Evolutionary conservation across 139 green algal species (phyloP), one percentile per base, ranked within the genome.

Genomic region (Closterium sp.): DNA sequence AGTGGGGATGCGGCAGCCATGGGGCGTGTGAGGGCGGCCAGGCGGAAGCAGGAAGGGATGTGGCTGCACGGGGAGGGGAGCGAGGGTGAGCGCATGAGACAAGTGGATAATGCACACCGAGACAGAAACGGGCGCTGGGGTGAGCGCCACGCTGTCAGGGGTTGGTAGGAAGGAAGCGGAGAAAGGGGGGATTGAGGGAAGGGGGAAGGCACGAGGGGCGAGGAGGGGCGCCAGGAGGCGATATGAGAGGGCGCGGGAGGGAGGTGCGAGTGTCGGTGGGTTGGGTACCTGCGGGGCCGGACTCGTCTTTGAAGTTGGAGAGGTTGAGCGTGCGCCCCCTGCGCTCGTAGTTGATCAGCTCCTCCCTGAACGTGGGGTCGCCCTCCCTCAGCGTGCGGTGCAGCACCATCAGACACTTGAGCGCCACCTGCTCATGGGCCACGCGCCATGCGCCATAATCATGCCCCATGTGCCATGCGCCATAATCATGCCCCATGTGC

Each of bases 261-360:
- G 36, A 55, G 36, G 36, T 4, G 36, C 36, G 36, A 55, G 36
- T n/a, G n/a, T 4, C 36, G 36, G 36, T 12, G 36, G 4, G 36
- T 4, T 4, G 36, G 12, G 43, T 69, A 90, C 90, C 91, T 64
- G 55, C 32, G 38, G 92, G 92, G 16, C 84, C 32, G 43, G 92
- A 94, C 33, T 94, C 92, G 76, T 94, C 92, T 35, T 94, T 94
- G 90, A 94, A 94, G 64, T 94, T 93, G 28, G 92, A 33, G 10
- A 94, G 33, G 28, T 94, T 94, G 33, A 94, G 88, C 28, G 93
- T 33, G 55, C 93, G 90, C 31, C 84, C 84, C 19, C 89, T 32
- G 21, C 92, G 89, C 25, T 34, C 38, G 34, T 93, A 93, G 87
- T 93, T 93, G 9, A 92, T 88, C 1, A 94, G 87, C 92, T 93